Percentiles rank a stretch among this genome's conserved stretches.
Evolutionary conservation across 192 early-diverging fungal genomes (phyloP).

Genomic region (Backusella liffmaniae): DNA sequence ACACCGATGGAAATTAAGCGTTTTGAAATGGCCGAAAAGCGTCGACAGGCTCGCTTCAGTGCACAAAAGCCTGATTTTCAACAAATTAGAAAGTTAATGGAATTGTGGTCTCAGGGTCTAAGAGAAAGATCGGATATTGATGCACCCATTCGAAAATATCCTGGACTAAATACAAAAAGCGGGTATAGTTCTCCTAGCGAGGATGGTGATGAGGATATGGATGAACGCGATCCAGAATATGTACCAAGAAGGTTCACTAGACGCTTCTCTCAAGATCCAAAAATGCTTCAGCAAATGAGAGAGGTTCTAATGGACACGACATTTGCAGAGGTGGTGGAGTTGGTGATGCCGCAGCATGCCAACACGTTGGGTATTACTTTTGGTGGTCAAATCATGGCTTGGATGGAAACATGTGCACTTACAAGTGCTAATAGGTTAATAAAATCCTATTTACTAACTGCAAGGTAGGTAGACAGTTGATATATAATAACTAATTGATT

Average conservation of each 20-base stretch:
- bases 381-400: slow-evolving; percentile 71
- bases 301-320: slow-evolving; percentile 41
- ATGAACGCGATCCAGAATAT: background rate
- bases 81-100: slow-evolving; percentile 41
- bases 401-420: slow-evolving; percentile 66
- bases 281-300: slow-evolving; percentile 14
- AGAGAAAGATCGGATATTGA: slow-evolving; percentile 17
- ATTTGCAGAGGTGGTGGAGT: slow-evolving; percentile 61
- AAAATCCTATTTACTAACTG: slow-evolving; percentile 54
- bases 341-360: slow-evolving; percentile 74
- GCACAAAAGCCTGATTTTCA: slow-evolving; percentile 22
- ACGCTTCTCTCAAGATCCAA: slow-evolving; percentile 24
- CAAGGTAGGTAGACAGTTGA: slow-evolving; percentile 40
- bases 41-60: slow-evolving; percentile 43
- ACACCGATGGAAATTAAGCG: slow-evolving; percentile 53
- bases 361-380: slow-evolving; percentile 66
- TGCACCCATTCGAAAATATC: slow-evolving; percentile 30
- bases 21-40: slow-evolving; percentile 55
- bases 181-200: background rate
- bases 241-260: background rate
- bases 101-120: slow-evolving; percentile 41
- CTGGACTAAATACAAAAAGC: slow-evolving; percentile 11
- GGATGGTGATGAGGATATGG: background rate
- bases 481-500: background rate
- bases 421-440: slow-evolving; percentile 58